These are phyloP conservation scores for Ophiostoma sp. DNA, from an alignment of 2,329 filamentous ascomycete species.

Conservation along the genomic window DNA sequence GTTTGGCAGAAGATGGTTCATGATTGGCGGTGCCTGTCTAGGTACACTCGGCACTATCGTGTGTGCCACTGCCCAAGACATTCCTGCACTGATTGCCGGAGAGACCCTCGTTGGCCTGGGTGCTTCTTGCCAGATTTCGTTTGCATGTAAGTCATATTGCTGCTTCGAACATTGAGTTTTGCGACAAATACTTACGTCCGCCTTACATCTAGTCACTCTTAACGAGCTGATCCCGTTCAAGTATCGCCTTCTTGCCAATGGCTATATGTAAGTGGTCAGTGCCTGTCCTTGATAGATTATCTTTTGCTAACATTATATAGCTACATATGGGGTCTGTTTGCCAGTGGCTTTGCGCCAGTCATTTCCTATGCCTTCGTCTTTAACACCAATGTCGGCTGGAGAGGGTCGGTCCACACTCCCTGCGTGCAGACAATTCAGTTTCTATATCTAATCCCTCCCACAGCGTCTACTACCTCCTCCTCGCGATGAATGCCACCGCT, in stretches of 20 bases:
- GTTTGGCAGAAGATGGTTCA: slow-evolving; percentile 36
- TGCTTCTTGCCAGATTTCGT: slow-evolving; percentile 41
- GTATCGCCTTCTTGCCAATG: slow-evolving; percentile 37
- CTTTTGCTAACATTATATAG: slow-evolving; percentile 30
- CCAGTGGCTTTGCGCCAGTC: slow-evolving; percentile 34
- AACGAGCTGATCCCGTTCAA: slow-evolving; percentile 44
- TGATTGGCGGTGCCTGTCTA: slow-evolving; percentile 35
- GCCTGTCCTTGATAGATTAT: too few relatives aligned
- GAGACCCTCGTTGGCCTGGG: slow-evolving; percentile 42
- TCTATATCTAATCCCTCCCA: background rate
- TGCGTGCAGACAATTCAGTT: background rate
- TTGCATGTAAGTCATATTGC: slow-evolving; percentile 31
- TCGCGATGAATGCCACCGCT: slow-evolving; percentile 35
- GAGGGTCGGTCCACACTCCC: slow-evolving; percentile 24
- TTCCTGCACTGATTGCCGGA: slow-evolving; percentile 41
- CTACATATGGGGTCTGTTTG: slow-evolving; percentile 38
- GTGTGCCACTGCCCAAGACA: slow-evolving; percentile 39
- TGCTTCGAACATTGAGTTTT: too few relatives aligned
- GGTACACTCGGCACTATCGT: slow-evolving; percentile 42
- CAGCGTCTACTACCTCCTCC: slow-evolving; percentile 34
- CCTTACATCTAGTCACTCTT: slow-evolving; percentile 32
- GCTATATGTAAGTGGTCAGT: background rate
- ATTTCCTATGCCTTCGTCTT: slow-evolving; percentile 35
- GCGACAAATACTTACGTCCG: too few relatives aligned
- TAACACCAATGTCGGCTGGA: slow-evolving; percentile 34